phyloP scores from a whole-genome alignment of 352 stramenopile genomes.

The Globisporangium emineosum region DNA sequence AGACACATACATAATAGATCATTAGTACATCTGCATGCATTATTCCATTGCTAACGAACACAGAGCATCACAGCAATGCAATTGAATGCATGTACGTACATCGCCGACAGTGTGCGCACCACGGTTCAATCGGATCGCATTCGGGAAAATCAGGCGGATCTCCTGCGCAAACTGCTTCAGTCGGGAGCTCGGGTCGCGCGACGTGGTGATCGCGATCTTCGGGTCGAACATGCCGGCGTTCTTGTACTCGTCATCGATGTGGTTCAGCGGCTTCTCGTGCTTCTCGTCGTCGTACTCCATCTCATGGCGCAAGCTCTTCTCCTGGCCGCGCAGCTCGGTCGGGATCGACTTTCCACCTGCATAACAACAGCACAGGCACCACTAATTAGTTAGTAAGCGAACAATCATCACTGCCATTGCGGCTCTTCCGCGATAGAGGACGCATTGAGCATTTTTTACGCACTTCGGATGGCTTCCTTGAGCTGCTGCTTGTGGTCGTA shows the following conservation, averaged over 20 bases:
- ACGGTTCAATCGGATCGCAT: conserved; percentile 97
- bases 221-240: conserved; percentile 96
- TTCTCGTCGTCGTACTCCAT: conserved; percentile 90
- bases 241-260: conserved; percentile 99
- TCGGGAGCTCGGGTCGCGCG: conserved; percentile 93
- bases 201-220: conserved; percentile 98
- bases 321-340: conserved; percentile 95
- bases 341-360: conserved; percentile 93
- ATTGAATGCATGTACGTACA: conserved; percentile 33
- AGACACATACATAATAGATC: conserved; percentile 1
- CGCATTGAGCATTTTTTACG: conserved; percentile 4
- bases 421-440: not conserved
- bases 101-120: conserved; percentile 93
- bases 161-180: conserved; percentile 99
- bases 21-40: not conserved
- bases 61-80: not conserved
- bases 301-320: conserved; percentile 91
- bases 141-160: conserved; percentile 98
- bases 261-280: conserved; percentile 84
- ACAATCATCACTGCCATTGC: not conserved
- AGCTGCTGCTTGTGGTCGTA: conserved; percentile 98
- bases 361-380: not conserved
- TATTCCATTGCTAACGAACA: not conserved
- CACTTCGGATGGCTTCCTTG: conserved; percentile 89
- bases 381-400: not conserved